Conservation (phyloP, 1,284 basidiomycete genomes). For the Mycosarcoma maydis region DNA sequence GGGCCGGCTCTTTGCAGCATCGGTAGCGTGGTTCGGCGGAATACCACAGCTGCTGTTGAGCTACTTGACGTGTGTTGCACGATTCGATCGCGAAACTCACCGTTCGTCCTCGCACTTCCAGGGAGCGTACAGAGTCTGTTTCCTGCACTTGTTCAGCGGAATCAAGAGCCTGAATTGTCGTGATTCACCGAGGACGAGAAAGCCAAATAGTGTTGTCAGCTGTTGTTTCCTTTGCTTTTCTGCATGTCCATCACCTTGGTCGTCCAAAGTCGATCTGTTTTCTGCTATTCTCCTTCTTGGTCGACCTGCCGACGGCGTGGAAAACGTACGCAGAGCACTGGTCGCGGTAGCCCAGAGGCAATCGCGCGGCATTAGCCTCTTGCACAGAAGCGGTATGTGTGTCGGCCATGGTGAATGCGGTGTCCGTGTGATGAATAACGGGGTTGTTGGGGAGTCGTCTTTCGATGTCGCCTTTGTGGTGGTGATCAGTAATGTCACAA, state of each 20-base stretch:
- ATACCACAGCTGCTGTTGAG: too few species aligned
- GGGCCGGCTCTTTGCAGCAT: too few species aligned
- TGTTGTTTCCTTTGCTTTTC: too few species aligned
- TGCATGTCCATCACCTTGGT: too few species aligned
- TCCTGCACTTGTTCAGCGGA: conserved; percentile 83
- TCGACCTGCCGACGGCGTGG: background rate
- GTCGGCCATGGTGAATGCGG: conserved; percentile 40
- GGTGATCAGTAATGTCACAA: too few species aligned
- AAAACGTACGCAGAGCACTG: conserved; percentile 85
- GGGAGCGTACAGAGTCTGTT: conserved; percentile 77
- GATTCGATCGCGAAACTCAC: conserved; percentile 47
- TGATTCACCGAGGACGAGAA: too few species aligned
- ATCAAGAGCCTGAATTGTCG: conserved; percentile 76
- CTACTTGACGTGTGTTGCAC: too few species aligned
- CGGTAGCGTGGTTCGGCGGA: too few species aligned
- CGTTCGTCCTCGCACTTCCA: conserved; percentile 86
- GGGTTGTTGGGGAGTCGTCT: too few species aligned
- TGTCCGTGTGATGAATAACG: too few species aligned
- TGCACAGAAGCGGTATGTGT: conserved; percentile 78
- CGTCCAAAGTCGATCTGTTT: too few species aligned
- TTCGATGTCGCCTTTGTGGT: background rate
- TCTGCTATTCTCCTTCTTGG: background rate
- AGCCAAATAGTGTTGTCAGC: too few species aligned
- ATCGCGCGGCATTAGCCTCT: conserved; percentile 79
- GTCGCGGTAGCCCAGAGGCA: conserved; percentile 87